Evolutionary conservation across 1,284 basidiomycete genomes (phyloP), one percentile per base, ranked within the genome.

Genomic region (Jaminaea rosea): DNA sequence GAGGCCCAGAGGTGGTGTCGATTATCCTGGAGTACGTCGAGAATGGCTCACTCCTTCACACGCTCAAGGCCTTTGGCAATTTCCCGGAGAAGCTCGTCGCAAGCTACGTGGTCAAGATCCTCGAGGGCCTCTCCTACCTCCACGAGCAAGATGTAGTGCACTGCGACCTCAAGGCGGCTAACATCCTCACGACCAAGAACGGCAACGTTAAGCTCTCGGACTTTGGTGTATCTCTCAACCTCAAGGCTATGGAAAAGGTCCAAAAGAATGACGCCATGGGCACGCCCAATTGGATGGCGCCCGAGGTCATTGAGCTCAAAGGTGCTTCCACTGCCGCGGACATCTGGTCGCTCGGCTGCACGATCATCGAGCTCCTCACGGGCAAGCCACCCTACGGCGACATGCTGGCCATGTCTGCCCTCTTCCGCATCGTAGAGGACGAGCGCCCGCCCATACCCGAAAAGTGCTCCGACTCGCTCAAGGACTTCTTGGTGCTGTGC

Each of bases 241-340:
- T 67, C 15, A 57, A 57, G 42, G 55, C 60, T 19, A 72, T 72
- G n/a, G 79, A 86, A 45, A 86, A 88, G 73, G 83, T 86, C 63
- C 77, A 80, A 44, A 65, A 76, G 66, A 55, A 71, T 47, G 77
- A 77, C 46, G 75, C 92, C 10, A 87, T 88, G 4, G 92, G 91
- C 10, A 96, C 91, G 4, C 91, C 91, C 3, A 93, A 96, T 75
- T 99, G 94, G 77, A 99, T 98, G 93, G 93, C 94, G 6, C 94
- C 93, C 1, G 93, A 99, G 77, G 89, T 98, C 32, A 82, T 93
- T 21, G 83, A 84, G 29, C 83, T 86, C 67, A 84, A 84, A 29
- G 74, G 75, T 50, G 79, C 88, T 0, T 98, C 98, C 75, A 90
- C 87, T 63, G 89, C 86, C 65, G 85, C 96, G 31, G 94, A 98